A percentile compares a stretch with the other conserved stretches of the same genome.
Conservation (phyloP, 305 asterid genomes). For the Fraxinus nigra region DNA sequence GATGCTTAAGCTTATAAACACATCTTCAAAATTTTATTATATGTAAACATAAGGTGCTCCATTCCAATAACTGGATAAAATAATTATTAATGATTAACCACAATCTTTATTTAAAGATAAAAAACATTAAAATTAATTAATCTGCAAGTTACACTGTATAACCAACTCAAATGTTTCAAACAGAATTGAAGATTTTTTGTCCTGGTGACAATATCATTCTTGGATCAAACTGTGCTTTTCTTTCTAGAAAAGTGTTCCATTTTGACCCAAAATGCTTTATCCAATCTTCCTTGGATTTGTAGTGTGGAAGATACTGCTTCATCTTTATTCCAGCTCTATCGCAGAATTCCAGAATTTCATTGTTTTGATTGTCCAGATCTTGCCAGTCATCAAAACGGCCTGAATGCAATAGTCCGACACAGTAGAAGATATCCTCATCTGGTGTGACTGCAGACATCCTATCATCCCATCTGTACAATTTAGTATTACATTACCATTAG, state of each 20-base stretch:
- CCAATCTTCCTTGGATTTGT: conserved; percentile 53
- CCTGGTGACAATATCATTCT: conserved; percentile 61
- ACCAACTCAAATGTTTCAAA: background rate
- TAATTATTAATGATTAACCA: background rate
- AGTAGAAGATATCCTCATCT: conserved; percentile 38
- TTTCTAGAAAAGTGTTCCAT: conserved; percentile 54
- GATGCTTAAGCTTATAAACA: background rate
- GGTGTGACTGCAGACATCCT: conserved; percentile 45
- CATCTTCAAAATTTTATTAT: background rate
- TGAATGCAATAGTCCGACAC: conserved; percentile 51
- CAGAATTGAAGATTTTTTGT: conserved; percentile 50
- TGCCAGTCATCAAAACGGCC: conserved; percentile 29
- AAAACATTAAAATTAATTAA: background rate
- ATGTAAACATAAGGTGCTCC: background rate
- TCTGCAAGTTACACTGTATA: background rate
- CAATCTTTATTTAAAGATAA: background rate
- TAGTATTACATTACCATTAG: background rate
- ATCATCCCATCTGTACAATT: conserved; percentile 68
- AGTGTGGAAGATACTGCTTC: conserved; percentile 73
- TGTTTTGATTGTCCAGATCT: conserved; percentile 37
- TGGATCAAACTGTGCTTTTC: conserved; percentile 63
- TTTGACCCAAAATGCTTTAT: conserved; percentile 60
- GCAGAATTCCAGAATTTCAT: conserved; percentile 46
- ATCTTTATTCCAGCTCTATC: conserved; percentile 36
- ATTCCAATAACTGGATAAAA: background rate